Evolutionary conservation across 257 asterid genomes (phyloP), one percentile per base, ranked within the genome.

Genomic region (Sherardia arvensis): DNA sequence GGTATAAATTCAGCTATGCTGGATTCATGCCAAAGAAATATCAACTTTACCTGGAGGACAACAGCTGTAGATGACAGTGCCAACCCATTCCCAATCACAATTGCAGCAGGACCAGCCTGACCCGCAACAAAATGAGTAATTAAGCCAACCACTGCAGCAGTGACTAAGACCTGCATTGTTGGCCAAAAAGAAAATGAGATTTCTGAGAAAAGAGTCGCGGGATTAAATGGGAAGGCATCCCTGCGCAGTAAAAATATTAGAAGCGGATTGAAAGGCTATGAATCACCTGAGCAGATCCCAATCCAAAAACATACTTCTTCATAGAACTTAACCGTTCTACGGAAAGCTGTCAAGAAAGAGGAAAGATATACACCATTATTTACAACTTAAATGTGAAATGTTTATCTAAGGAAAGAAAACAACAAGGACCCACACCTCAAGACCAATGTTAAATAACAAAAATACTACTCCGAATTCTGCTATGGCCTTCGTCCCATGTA

Each of bases 401-500:
- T 43, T 9, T 9, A 70, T 67, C 45, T 45, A 67, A 33, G 57
- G 72, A 34, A 64, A 30, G 45, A 49, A 59, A 38, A 29, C 38
- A n/a, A 53, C 59, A 45, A 48, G 57, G 9, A 43, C 40, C 27
- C 68, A 70, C 79, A 93, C 99, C 99, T 93, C 99, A 66, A 93
- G 96, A 71, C 99, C 99, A 75, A 93, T 93, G 76, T 93, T 93
- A 75, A 93, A 93, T 67, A 93, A 85, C 87, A 93, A 82, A 84
- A 93, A 93, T 76, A 93, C 99, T 69, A 93, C 99, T 54, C 99
- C 99, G 71, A 93, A 93, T 76, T 93, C 99, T 64, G 99, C 99
- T 71, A 93, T 90, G 53, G 99, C 95, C 81, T 90, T 93, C 55
- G 99, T 93, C 70, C 80, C 99, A 67, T 93, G 99, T 62, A 93